phyloP scores from a whole-genome alignment of 2,329 filamentous ascomycete species.

The Pseudofabraea citricarpa region DNA sequence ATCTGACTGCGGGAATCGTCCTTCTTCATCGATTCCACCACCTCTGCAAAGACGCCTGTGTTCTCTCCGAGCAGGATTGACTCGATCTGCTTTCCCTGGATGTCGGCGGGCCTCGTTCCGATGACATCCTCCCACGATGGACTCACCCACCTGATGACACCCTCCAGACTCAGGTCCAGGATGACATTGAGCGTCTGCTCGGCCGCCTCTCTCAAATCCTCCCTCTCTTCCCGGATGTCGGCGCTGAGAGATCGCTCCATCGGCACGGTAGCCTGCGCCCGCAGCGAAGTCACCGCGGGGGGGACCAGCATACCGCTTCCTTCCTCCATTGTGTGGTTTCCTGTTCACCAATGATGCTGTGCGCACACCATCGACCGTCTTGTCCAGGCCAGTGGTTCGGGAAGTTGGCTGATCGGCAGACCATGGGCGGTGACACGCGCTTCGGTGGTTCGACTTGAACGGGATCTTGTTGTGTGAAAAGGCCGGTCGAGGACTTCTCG shows the following conservation, averaged over 20 bases:
- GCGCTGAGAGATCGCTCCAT: slow-evolving; percentile 72
- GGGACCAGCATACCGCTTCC: slow-evolving; percentile 24
- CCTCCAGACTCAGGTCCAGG: slow-evolving; percentile 86
- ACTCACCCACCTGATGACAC: slow-evolving; percentile 91
- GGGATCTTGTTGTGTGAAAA: not conserved
- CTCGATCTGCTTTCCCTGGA: slow-evolving; percentile 73
- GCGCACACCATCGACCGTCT: slow-evolving; percentile 23
- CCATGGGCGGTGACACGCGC: slow-evolving; percentile 1
- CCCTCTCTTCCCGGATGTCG: slow-evolving; percentile 87
- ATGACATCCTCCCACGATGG: slow-evolving; percentile 94
- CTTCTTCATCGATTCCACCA: slow-evolving; percentile 82
- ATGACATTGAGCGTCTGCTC: slow-evolving; percentile 97
- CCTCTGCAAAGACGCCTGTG: slow-evolving; percentile 73
- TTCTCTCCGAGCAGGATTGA: slow-evolving; percentile 77
- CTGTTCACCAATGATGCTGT: slow-evolving; percentile 15
- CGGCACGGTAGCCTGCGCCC: slow-evolving; percentile 22
- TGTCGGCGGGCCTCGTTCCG: slow-evolving; percentile 67
- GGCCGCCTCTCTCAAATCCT: slow-evolving; percentile 90
- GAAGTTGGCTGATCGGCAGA: not conserved
- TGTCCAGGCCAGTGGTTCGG: not conserved
- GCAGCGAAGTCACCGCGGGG: slow-evolving; percentile 24
- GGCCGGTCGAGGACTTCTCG: not conserved
- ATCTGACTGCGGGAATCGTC: slow-evolving; percentile 93
- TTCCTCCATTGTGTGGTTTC: slow-evolving; percentile 21
- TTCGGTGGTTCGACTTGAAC: slow-evolving; percentile 1